phyloP scores from a whole-genome alignment of 208 protist species.

The Crithidia fasciculata region DNA sequence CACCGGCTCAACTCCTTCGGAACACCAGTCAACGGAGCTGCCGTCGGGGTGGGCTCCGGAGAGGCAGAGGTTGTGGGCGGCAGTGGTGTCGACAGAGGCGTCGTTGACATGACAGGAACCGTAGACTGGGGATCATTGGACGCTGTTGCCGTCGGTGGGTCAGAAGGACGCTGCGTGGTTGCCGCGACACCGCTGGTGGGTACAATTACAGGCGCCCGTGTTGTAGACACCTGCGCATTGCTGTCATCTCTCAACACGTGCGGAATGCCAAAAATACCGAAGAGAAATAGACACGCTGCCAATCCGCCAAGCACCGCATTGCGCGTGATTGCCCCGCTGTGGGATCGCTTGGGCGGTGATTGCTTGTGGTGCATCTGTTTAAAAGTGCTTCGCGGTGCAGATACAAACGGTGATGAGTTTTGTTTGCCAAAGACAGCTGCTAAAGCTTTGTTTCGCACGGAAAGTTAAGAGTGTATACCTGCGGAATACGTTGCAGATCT shows the following conservation, averaged over 20 bases:
- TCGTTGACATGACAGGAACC: background rate
- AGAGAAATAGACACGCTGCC: background rate
- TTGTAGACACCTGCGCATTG: background rate
- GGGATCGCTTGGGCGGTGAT: background rate
- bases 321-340: background rate
- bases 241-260: background rate
- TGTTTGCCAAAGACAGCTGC: no score
- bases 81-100: background rate
- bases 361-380: background rate
- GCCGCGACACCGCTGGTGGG: background rate
- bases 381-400: no score
- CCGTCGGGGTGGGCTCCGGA: background rate
- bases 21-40: background rate
- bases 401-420: no score
- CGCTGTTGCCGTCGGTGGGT: background rate
- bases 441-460: no score
- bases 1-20: constrained; percentile 10
- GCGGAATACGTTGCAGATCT: no score
- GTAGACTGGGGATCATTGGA: no score
- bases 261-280: background rate
- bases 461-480: no score
- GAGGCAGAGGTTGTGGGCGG: background rate
- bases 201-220: no score
- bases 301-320: background rate
- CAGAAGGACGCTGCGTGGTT: background rate